phyloP scores from a whole-genome alignment of 495 filamentous ascomycete genomes.

The Xylaria castorea region DNA sequence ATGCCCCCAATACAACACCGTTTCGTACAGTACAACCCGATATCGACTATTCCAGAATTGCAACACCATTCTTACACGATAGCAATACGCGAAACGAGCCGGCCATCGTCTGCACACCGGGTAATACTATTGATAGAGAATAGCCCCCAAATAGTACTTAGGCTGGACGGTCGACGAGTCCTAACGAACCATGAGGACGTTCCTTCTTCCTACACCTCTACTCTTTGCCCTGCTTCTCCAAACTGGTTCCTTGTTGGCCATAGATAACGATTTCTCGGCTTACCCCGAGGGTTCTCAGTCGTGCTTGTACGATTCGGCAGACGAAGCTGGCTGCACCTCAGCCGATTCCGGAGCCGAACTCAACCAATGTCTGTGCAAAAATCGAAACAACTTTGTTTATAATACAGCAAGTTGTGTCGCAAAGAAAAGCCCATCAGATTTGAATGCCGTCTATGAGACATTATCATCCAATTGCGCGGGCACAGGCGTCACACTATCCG shows the following conservation, averaged over 20 bases:
- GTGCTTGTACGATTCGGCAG: constrained; percentile 47
- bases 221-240: constrained; percentile 44
- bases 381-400: constrained; percentile 52
- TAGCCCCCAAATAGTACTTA: background rate
- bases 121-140: background rate
- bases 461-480: constrained; percentile 47
- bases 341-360: constrained; percentile 40
- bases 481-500: constrained; percentile 40
- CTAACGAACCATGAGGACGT: constrained; percentile 32
- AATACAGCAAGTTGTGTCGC: constrained; percentile 51
- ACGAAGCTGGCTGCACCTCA: constrained; percentile 38
- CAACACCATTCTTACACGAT: background rate
- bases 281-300: constrained; percentile 49
- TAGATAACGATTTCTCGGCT: constrained; percentile 48
- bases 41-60: background rate
- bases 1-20: background rate
- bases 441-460: constrained; percentile 45
- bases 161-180: constrained; percentile 1
- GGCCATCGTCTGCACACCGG: background rate
- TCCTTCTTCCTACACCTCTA: constrained; percentile 34
- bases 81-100: background rate
- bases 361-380: constrained; percentile 54
- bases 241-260: constrained; percentile 29
- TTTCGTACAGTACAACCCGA: background rate
- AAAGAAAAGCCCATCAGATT: constrained; percentile 35